Evolutionary conservation across 441 rosid genomes (phyloP), one percentile per base, ranked within the genome.

Genomic region (Populus hybrid): DNA sequence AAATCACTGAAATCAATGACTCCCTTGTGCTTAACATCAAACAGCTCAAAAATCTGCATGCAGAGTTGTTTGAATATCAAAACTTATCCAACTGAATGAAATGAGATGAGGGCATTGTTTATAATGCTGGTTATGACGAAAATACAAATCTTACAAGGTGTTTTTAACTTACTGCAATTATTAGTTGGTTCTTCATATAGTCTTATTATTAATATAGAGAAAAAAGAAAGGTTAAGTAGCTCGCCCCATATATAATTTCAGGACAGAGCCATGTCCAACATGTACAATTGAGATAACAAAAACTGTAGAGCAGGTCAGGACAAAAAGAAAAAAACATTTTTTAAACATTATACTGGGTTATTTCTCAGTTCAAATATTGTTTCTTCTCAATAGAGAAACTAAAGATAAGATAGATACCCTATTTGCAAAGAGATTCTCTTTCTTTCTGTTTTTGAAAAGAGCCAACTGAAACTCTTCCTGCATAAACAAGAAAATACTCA

Each of bases 401-500:
- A 38, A 59, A 42, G 59, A 28, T 28, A 65, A 59, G 76, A 35
- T 64, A n/a, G 36, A 42, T 88, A 96, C 99, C 92, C 94, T 86
- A 69, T 93, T 96, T 18, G 99, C 98, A 83, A 96, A 96, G 35
- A 96, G 89, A 84, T 91, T 96, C 78, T 96, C 98, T 84, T 87
- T 95, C 91, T 91, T 95, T 80, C 78, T 82, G 83, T 85, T 91
- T 84, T 93, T 91, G 88, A 94, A 94, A 78, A 96, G 82, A 24
- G 99, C 99, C 83, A 94, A 84, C 75, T 90, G 98, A 85, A 96
- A 96, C 88, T 94, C 99, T 79, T 96, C 99, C 99, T 96, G 92
- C 87, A 89, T 23, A 80, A 59, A 79, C 50, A 81, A 30, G 32
- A 30, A 30, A 30, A 30, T 50, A 14, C 57, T 50, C 18, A 50